Base-by-base conservation (phyloP, 176 grass and related monocot species). In the Thinopyrum elongatum region DNA sequence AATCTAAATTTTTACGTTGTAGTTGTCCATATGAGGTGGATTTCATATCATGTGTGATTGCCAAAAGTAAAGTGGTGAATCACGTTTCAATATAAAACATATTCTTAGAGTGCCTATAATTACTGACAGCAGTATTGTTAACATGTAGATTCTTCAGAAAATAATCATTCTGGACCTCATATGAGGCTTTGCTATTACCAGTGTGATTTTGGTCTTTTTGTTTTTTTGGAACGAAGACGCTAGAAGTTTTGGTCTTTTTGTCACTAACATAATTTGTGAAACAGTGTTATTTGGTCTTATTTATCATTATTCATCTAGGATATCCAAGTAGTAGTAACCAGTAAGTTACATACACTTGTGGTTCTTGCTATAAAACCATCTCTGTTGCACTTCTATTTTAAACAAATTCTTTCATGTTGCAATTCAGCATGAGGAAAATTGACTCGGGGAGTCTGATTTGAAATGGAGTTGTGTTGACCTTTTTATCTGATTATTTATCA, bases 201-300 rank as follows among this genome's bases (percentile, higher is more conserved):
- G 25, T 65, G 74, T 85, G 10, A 42, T 74, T 41, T 72, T 58
- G 47, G 19, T 78, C 23, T 29, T 78, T 86, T 67, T 82, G 62
- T 70, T 19, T 29, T 78, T 86, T 67, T 82, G 62, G n/a, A n/a
- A n/a, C n/a, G n/a, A n/a, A n/a, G n/a, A n/a, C n/a, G n/a, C n/a
- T n/a, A n/a, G n/a, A n/a, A n/a, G n/a, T 74, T 41, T 72, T 58
- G 47, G 19, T 78, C 23, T 29, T 78, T 86, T 67, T 82, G 62
- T 70, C 57, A 55, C 53, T 29, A 63, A 80, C 12, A 29, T 76
- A 34, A 80, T 70, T 78, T n/a, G 27, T 90, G 64, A 70, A 77
- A 51, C 44, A 26, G 26, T 70, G 28, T 49, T 84, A 90, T 62
- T 51, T 81, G 16, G 41, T 66, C 61, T 36, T 79, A 17, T 36